Evolutionary conservation across 1,284 basidiomycete species (phyloP).

Genomic region (Cryptococcus sp.): DNA sequence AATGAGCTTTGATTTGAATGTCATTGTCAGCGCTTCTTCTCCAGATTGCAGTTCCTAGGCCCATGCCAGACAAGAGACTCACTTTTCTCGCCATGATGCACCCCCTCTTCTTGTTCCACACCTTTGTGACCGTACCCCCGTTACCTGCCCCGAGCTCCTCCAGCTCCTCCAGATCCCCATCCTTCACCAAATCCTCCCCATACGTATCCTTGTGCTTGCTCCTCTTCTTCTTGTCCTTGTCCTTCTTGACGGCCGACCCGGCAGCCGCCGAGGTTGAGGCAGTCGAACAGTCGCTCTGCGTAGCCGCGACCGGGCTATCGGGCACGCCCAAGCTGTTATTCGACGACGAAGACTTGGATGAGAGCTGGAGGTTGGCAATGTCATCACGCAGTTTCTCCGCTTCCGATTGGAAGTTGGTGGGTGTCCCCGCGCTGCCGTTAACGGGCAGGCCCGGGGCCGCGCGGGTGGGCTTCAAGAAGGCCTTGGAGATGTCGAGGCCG

Average conservation of each 20-base stretch:
- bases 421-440: constrained; percentile 7
- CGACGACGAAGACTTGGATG: constrained; percentile 56
- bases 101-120: constrained; percentile 84
- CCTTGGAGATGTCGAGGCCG: constrained; percentile 44
- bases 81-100: constrained; percentile 95
- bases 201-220: constrained; percentile 55
- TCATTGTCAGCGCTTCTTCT: not conserved
- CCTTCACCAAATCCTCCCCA: constrained; percentile 69
- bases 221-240: constrained; percentile 24
- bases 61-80: constrained; percentile 29
- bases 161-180: constrained; percentile 77
- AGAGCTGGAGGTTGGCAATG: constrained; percentile 55
- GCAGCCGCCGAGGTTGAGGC: constrained; percentile 2
- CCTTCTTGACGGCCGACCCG: constrained; percentile 19
- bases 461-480: constrained; percentile 38
- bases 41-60: not conserved
- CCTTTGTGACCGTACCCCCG: constrained; percentile 93
- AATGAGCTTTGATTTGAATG: constrained; percentile 65
- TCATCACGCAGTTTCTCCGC: constrained; percentile 50
- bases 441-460: constrained; percentile 28
- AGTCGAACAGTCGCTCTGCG: constrained; percentile 9
- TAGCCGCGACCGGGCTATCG: constrained; percentile 21
- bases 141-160: constrained; percentile 94
- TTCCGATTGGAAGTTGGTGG: constrained; percentile 38
- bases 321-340: constrained; percentile 3